phyloP scores from a whole-genome alignment of 306 rosid genomes.

The Datisca glomerata region DNA sequence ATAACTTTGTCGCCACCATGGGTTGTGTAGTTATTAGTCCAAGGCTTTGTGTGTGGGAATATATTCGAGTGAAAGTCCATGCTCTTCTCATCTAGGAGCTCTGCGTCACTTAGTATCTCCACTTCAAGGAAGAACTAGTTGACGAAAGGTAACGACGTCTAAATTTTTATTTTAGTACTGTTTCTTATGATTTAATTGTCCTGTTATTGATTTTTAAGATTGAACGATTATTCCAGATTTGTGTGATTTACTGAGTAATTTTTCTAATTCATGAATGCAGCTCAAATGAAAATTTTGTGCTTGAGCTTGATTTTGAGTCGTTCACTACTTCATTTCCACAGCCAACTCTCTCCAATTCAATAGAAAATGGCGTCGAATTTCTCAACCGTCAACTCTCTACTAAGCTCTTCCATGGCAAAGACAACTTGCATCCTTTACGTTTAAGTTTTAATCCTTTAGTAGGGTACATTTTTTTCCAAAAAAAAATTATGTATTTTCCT shows the following conservation, averaged over 20 bases:
- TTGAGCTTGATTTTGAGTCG: constrained; percentile 95
- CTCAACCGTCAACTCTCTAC: constrained; percentile 97
- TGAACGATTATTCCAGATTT: too few species aligned
- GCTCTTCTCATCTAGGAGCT: constrained; percentile 81
- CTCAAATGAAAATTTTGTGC: too few species aligned
- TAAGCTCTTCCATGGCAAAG: constrained; percentile 95
- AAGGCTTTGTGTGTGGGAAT: constrained; percentile 98
- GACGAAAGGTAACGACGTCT: constrained; percentile 53
- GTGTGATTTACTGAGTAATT: too few species aligned
- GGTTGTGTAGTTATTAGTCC: constrained; percentile 95
- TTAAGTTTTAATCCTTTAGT: too few species aligned
- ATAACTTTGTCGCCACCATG: constrained; percentile 85
- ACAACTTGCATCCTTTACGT: constrained; percentile 86
- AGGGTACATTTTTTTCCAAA: too few species aligned
- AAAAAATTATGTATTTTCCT: too few species aligned
- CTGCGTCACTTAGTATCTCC: constrained; percentile 62
- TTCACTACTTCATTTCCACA: constrained; percentile 70
- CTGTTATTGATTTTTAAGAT: too few species aligned
- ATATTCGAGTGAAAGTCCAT: constrained; percentile 73
- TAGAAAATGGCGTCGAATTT: constrained; percentile 93
- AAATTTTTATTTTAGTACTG: not conserved
- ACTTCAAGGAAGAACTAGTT: constrained; percentile 89
- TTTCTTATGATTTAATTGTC: not conserved
- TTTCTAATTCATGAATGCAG: too few species aligned
- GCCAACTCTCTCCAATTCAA: constrained; percentile 84